Percentiles rank a stretch among this genome's conserved stretches.
Conservation (phyloP, 1,139 yeast species). For the Taiozyma sp. region DNA sequence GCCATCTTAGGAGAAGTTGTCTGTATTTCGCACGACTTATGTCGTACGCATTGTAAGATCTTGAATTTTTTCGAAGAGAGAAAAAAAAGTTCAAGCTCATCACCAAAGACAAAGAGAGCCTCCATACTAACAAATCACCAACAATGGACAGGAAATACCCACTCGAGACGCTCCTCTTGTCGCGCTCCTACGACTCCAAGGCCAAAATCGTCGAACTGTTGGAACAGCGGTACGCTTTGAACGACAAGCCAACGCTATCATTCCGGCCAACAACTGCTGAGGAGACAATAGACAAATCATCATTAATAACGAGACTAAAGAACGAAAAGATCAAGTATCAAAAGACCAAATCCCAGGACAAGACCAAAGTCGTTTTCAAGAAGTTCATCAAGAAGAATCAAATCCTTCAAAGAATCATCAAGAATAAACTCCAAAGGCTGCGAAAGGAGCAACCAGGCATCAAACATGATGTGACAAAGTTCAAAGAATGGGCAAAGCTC, state of each 20-base stretch:
- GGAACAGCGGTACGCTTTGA: slow-evolving; percentile 41
- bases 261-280: slow-evolving; percentile 38
- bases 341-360: slow-evolving; percentile 7
- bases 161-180: slow-evolving; percentile 33
- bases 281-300: slow-evolving; percentile 12
- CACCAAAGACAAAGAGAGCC: not conserved
- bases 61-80: not conserved
- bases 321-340: slow-evolving; percentile 6
- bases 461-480: slow-evolving; percentile 26
- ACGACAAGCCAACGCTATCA: slow-evolving; percentile 53
- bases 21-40: not conserved
- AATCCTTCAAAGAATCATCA: slow-evolving; percentile 31
- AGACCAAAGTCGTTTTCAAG: slow-evolving; percentile 42
- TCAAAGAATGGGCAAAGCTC: slow-evolving; percentile 35
- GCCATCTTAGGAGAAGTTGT: not conserved
- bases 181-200: slow-evolving; percentile 41
- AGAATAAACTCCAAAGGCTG: slow-evolving; percentile 24
- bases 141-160: slow-evolving; percentile 23
- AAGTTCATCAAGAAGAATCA: slow-evolving; percentile 36
- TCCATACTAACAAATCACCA: not conserved
- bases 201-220: slow-evolving; percentile 43
- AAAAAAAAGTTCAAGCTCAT: not conserved
- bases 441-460: slow-evolving; percentile 10
- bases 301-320: slow-evolving; percentile 8
- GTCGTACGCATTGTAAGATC: too few species aligned